Percentiles rank a stretch among this genome's conserved stretches.
Evolutionary conservation across 441 rosid genomes (phyloP).

Genomic region (Dalechampia spathulata): DNA sequence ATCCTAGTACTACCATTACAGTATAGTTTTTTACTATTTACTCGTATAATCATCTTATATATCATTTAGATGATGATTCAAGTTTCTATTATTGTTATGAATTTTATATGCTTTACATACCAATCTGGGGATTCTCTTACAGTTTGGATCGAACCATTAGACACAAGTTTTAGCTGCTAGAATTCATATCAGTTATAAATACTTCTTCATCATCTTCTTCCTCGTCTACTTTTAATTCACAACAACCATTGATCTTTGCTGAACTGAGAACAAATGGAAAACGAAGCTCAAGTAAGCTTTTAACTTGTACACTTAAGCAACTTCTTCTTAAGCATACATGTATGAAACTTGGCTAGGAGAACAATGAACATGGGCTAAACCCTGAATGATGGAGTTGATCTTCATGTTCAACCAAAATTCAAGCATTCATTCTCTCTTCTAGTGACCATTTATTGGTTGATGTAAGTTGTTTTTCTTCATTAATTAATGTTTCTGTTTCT

Average conservation of each 20-base stretch:
- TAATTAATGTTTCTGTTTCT: background rate
- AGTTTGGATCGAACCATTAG: conserved; percentile 14
- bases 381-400: too few species aligned
- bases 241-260: background rate
- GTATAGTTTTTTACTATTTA: conserved; percentile 16
- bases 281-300: too few species aligned
- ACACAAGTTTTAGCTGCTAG: conserved; percentile 14
- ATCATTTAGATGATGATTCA: background rate
- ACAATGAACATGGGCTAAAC: too few species aligned
- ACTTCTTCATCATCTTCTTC: background rate
- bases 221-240: background rate
- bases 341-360: too few species aligned
- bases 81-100: conserved; percentile 26
- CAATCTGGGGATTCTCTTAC: conserved; percentile 19
- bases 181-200: background rate
- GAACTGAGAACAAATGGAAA: too few species aligned
- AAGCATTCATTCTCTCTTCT: too few species aligned
- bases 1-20: conserved; percentile 8
- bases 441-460: too few species aligned
- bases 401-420: too few species aligned
- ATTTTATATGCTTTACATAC: conserved; percentile 1
- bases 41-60: background rate
- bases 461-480: too few species aligned
- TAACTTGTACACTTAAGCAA: too few species aligned
- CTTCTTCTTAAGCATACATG: too few species aligned